phyloP scores from a whole-genome alignment of 768 basidiomycete species.

The Thelephora ganbajun region DNA sequence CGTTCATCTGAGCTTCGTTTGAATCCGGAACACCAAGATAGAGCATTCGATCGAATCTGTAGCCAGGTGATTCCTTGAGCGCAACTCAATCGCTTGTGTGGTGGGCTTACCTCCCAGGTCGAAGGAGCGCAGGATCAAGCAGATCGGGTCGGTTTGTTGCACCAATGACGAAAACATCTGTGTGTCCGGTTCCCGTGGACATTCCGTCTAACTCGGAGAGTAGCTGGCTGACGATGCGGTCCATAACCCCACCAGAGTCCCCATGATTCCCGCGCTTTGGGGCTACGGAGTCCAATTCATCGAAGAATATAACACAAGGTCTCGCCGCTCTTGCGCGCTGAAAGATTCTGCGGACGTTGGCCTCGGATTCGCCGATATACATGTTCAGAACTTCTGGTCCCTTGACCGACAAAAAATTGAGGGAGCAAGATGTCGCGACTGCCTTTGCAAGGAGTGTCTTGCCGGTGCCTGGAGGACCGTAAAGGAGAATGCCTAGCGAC shows the following conservation, averaged over 20 bases:
- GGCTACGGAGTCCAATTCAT: constrained; percentile 89
- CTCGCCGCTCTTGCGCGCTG: constrained; percentile 83
- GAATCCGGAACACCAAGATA: constrained; percentile 89
- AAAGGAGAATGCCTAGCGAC: constrained; percentile 65
- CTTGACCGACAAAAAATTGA: constrained; percentile 97
- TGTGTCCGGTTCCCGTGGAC: constrained; percentile 40
- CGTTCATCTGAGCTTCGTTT: constrained; percentile 72
- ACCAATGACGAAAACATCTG: constrained; percentile 86
- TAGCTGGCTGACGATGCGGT: constrained; percentile 90
- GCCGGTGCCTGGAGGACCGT: constrained; percentile 92
- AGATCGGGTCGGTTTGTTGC: constrained; percentile 93
- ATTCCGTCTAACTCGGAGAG: constrained; percentile 92
- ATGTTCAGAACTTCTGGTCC: constrained; percentile 93
- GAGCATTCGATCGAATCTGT: constrained; percentile 90
- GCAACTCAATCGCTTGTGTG: neutral
- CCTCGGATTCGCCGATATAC: constrained; percentile 98
- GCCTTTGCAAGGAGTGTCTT: constrained; percentile 94
- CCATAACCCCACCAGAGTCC: constrained; percentile 96
- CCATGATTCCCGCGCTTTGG: constrained; percentile 92
- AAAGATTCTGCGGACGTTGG: constrained; percentile 89
- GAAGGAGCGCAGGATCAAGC: constrained; percentile 75
- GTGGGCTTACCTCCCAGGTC: constrained; percentile 66
- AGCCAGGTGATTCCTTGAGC: neutral
- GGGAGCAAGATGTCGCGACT: constrained; percentile 86
- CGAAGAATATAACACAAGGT: constrained; percentile 94